Conservation (phyloP, 108 stramenopile genomes). For the Cyclostephanos tholiformis region DNA sequence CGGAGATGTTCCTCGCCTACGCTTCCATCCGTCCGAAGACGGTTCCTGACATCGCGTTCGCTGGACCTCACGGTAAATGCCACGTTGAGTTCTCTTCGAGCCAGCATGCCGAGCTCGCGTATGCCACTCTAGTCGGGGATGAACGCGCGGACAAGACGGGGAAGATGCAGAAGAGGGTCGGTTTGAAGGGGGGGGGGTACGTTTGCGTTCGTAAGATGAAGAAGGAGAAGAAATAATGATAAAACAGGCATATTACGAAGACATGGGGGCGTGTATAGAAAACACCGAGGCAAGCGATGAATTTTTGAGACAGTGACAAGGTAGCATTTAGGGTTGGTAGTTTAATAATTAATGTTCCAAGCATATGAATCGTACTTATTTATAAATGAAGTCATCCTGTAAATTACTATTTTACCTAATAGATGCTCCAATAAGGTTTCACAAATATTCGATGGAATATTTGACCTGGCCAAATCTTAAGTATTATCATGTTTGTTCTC, state of each 20-base stretch:
- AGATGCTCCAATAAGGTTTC: no score
- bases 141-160: slow-evolving; percentile 79
- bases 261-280: no score
- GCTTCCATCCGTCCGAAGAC: slow-evolving; percentile 61
- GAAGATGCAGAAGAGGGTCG: slow-evolving; percentile 85
- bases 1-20: slow-evolving; percentile 72
- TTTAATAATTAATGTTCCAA: no score
- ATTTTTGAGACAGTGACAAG: no score
- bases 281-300: no score
- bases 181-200: slow-evolving; percentile 69
- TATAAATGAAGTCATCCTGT: no score
- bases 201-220: slow-evolving; percentile 85
- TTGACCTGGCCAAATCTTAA: no score
- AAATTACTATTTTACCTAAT: no score
- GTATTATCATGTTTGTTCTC: no score
- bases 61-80: slow-evolving; percentile 72
- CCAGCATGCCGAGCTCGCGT: slow-evolving; percentile 76
- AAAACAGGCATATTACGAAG: background rate
- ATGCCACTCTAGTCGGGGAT: slow-evolving; percentile 65
- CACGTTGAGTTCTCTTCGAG: slow-evolving; percentile 61
- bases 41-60: slow-evolving; percentile 66
- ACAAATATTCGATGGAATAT: no score
- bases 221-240: slow-evolving; percentile 15
- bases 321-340: no score
- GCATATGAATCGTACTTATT: no score